These are phyloP conservation scores for Sicyos edulis DNA, from an alignment of 306 rosid genomes.

Conservation along the genomic window DNA sequence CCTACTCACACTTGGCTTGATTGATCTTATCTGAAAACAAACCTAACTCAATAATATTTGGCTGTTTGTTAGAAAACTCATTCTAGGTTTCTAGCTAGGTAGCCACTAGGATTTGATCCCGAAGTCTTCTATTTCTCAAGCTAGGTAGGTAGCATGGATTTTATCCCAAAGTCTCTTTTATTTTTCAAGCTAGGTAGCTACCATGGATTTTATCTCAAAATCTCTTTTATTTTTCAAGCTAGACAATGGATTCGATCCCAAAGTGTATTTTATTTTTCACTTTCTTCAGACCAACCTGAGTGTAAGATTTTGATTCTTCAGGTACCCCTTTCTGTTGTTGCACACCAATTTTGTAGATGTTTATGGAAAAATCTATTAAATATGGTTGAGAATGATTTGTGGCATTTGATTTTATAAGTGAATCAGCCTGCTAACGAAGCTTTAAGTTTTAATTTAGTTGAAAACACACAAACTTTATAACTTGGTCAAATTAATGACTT, in stretches of 20 bases:
- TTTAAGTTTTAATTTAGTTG: too few species aligned
- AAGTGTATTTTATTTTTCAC: neutral
- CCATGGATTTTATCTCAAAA: too few species aligned
- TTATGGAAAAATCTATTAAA: too few species aligned
- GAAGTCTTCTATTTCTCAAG: neutral
- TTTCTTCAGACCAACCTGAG: neutral
- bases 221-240: too few species aligned
- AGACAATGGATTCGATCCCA: neutral
- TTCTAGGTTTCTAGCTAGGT: neutral
- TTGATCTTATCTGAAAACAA: neutral
- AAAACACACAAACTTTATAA: too few species aligned
- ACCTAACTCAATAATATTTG: neutral
- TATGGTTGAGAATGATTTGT: neutral
- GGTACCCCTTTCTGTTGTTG: neutral
- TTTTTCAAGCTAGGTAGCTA: too few species aligned
- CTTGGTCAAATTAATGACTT: too few species aligned
- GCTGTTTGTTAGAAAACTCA: neutral
- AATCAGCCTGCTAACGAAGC: too few species aligned
- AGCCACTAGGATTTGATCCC: neutral
- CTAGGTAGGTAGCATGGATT: neutral
- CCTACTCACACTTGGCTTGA: neutral
- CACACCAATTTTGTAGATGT: neutral
- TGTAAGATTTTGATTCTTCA: neutral
- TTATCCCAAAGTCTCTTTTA: too few species aligned
- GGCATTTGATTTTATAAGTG: neutral